A percentile compares a stretch with the other conserved stretches of the same genome.
Evolutionary conservation across 75 land plant species (phyloP).

Genomic region (Gnetum montanum): DNA sequence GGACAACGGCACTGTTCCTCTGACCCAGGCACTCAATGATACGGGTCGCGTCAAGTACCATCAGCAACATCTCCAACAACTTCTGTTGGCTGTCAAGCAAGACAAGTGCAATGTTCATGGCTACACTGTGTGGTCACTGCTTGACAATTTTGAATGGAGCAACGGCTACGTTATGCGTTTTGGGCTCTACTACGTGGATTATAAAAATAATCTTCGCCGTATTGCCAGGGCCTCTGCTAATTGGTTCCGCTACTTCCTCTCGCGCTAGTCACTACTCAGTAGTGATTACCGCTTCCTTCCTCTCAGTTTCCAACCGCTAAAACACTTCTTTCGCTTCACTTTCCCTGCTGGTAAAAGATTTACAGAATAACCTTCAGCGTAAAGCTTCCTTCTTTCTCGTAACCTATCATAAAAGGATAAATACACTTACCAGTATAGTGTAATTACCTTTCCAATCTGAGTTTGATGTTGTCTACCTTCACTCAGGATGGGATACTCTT

Average conservation of each 20-base stretch:
- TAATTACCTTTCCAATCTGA: too few species aligned
- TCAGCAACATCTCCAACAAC: background rate
- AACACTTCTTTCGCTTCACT: too few species aligned
- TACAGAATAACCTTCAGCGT: too few species aligned
- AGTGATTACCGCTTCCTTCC: too few species aligned
- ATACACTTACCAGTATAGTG: too few species aligned
- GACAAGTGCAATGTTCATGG: slow-evolving; percentile 30
- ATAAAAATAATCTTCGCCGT: slow-evolving; percentile 22
- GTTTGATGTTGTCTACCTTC: too few species aligned
- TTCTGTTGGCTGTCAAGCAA: background rate
- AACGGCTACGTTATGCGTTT: slow-evolving; percentile 34
- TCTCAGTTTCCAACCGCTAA: too few species aligned
- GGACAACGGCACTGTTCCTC: background rate
- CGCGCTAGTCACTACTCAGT: background rate
- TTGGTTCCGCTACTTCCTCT: slow-evolving; percentile 39
- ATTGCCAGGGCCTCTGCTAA: slow-evolving; percentile 36
- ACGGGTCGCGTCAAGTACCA: background rate
- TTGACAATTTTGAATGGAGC: slow-evolving; percentile 58
- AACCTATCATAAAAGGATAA: too few species aligned
- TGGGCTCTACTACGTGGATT: slow-evolving; percentile 48
- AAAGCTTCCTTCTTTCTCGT: too few species aligned
- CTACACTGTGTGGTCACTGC: slow-evolving; percentile 47
- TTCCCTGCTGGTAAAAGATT: too few species aligned
- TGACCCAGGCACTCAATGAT: background rate
- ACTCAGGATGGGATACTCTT: too few species aligned